Evolutionary conservation across 163 green algal species (phyloP).

Genomic region (Scenedesmus sp.): DNA sequence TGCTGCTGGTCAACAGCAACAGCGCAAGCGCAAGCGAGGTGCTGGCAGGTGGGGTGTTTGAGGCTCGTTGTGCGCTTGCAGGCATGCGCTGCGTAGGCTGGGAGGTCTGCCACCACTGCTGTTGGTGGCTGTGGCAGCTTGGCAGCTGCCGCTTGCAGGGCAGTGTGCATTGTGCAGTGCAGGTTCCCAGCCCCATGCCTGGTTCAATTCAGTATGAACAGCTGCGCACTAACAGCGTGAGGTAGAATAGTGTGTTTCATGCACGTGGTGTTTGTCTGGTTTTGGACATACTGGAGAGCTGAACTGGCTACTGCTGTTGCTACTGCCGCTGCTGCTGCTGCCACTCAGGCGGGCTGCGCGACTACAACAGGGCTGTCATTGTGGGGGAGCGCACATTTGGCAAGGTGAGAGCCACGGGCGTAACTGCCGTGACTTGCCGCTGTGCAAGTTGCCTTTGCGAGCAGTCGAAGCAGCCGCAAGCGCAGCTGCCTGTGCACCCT

Average conservation of each 20-base stretch:
- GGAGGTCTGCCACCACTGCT: neutral
- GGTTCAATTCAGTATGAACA: too few relatives aligned
- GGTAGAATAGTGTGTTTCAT: too few relatives aligned
- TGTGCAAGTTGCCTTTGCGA: neutral
- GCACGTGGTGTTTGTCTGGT: neutral
- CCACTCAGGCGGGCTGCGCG: slow-evolving; percentile 68
- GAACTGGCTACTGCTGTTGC: neutral
- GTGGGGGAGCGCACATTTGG: slow-evolving; percentile 80
- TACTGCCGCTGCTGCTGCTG: slow-evolving; percentile 1
- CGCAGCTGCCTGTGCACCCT: too few relatives aligned
- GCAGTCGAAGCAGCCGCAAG: neutral
- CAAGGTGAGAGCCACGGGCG: slow-evolving; percentile 35
- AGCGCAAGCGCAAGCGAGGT: slow-evolving; percentile 71
- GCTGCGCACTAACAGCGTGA: too few relatives aligned
- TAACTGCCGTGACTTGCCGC: neutral
- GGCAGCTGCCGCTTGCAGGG: slow-evolving; percentile 11
- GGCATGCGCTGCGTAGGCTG: neutral
- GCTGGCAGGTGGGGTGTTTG: slow-evolving; percentile 38
- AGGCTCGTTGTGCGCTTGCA: too few relatives aligned
- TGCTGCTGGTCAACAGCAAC: slow-evolving; percentile 68
- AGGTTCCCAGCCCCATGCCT: too few relatives aligned
- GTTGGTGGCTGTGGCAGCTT: slow-evolving; percentile 34
- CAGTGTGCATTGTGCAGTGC: neutral
- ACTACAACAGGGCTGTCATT: slow-evolving; percentile 72
- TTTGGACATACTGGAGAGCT: neutral